These are phyloP conservation scores for Penicillium griseofulvum DNA, from an alignment of 2,329 filamentous ascomycete genomes.

Conservation along the genomic window DNA sequence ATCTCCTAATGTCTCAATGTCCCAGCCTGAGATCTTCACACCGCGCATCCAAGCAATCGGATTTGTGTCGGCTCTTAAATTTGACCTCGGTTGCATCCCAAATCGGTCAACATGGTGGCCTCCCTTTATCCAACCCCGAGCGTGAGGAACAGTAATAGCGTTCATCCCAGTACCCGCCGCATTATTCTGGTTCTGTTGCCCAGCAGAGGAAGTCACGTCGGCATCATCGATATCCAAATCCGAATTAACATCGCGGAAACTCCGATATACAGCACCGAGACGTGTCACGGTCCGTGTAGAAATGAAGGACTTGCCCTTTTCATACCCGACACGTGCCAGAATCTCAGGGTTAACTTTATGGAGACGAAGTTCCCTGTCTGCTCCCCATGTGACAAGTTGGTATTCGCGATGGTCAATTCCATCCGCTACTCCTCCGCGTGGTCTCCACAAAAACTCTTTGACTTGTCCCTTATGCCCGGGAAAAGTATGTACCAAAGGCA, in stretches of 20 bases:
- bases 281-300: slow-evolving; percentile 71
- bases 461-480: slow-evolving; percentile 62
- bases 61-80: slow-evolving; percentile 52
- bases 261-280: slow-evolving; percentile 80
- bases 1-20: slow-evolving; percentile 56
- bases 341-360: slow-evolving; percentile 67
- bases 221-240: slow-evolving; percentile 55
- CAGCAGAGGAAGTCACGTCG: slow-evolving; percentile 31
- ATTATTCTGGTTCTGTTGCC: slow-evolving; percentile 21
- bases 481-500: slow-evolving; percentile 52
- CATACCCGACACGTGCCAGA: slow-evolving; percentile 68
- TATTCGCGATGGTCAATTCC: slow-evolving; percentile 82
- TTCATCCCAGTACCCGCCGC: slow-evolving; percentile 44
- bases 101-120: slow-evolving; percentile 49
- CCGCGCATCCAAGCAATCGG: slow-evolving; percentile 65
- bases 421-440: slow-evolving; percentile 66
- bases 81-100: slow-evolving; percentile 50
- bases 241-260: slow-evolving; percentile 72
- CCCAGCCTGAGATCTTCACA: slow-evolving; percentile 58
- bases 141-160: slow-evolving; percentile 54
- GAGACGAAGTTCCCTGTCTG: slow-evolving; percentile 76
- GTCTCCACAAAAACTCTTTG: slow-evolving; percentile 89
- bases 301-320: slow-evolving; percentile 64
- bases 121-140: slow-evolving; percentile 45
- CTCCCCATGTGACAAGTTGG: slow-evolving; percentile 89